phyloP scores from a whole-genome alignment of 1,139 yeast species.

The Suhomyces coccinellae region DNA sequence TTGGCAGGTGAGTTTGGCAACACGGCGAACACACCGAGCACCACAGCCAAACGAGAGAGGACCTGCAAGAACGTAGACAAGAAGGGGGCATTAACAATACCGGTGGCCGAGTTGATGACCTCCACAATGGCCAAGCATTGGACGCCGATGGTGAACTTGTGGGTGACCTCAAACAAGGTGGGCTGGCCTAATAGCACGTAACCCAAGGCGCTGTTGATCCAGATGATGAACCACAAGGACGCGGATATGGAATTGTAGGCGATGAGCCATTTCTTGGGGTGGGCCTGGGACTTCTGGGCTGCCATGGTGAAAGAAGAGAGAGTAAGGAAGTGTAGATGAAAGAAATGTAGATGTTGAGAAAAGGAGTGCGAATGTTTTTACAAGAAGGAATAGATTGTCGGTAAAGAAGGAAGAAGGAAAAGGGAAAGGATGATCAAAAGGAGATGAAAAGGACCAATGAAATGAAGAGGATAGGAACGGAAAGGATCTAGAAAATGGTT shows the following conservation, averaged over 20 bases:
- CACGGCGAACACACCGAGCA: constrained; percentile 74
- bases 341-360: neutral
- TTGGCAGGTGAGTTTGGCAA: constrained; percentile 72
- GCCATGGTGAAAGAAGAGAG: neutral
- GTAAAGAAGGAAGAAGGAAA: too few relatives aligned
- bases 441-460: too few relatives aligned
- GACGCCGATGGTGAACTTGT: constrained; percentile 59
- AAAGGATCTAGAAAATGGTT: too few relatives aligned
- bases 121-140: constrained; percentile 88
- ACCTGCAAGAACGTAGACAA: constrained; percentile 86
- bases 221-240: constrained; percentile 46
- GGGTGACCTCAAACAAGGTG: constrained; percentile 56
- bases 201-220: constrained; percentile 44
- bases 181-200: constrained; percentile 54
- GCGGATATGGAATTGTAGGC: constrained; percentile 48
- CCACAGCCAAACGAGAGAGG: constrained; percentile 77
- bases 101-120: constrained; percentile 72
- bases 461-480: too few relatives aligned
- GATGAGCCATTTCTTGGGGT: constrained; percentile 43
- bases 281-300: constrained; percentile 13
- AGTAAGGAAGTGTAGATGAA: too few relatives aligned
- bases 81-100: constrained; percentile 81
- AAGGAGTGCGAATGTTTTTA: too few relatives aligned
- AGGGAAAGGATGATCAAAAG: too few relatives aligned
- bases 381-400: too few relatives aligned